These are phyloP conservation scores for Cordyceps farinosa DNA, from an alignment of 2,329 filamentous ascomycete genomes.

Conservation along the genomic window DNA sequence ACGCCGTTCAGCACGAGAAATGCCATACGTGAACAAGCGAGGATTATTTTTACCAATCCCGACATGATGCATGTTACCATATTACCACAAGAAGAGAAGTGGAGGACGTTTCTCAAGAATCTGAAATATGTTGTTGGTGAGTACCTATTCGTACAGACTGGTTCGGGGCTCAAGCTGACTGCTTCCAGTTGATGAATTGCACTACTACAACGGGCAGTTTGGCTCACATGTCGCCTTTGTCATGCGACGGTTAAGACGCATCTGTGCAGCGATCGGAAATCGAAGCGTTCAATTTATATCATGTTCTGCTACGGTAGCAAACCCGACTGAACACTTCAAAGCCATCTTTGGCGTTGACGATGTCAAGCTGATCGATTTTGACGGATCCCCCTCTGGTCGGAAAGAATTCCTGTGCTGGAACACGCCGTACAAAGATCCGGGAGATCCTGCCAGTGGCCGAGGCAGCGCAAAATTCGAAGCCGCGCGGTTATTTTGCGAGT, in stretches of 20 bases:
- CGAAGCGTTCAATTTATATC: slow-evolving; percentile 83
- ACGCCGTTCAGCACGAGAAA: slow-evolving; percentile 79
- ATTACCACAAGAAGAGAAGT: slow-evolving; percentile 83
- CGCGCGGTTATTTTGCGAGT: slow-evolving; percentile 84
- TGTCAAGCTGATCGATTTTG: slow-evolving; percentile 79
- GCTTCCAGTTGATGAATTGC: slow-evolving; percentile 69
- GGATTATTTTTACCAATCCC: slow-evolving; percentile 95
- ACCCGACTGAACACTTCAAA: slow-evolving; percentile 86
- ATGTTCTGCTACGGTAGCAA: slow-evolving; percentile 93
- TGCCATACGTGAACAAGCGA: slow-evolving; percentile 77
- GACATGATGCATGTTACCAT: slow-evolving; percentile 98
- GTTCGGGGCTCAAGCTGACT: neutral
- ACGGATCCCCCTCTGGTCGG: slow-evolving; percentile 82
- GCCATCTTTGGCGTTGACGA: slow-evolving; percentile 87
- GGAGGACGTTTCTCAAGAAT: slow-evolving; percentile 85
- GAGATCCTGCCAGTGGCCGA: slow-evolving; percentile 80
- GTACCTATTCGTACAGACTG: slow-evolving; percentile 22
- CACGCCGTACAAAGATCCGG: slow-evolving; percentile 86
- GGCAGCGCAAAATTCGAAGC: slow-evolving; percentile 80
- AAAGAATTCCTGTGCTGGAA: slow-evolving; percentile 99
- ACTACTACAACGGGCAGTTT: slow-evolving; percentile 94
- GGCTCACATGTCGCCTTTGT: slow-evolving; percentile 93
- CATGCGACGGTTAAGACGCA: slow-evolving; percentile 81
- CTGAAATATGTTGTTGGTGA: slow-evolving; percentile 78
- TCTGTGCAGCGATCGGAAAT: slow-evolving; percentile 90